Evolutionary conservation across 352 stramenopile genomes (phyloP).

Genomic region (Globisporangium ultimum): DNA sequence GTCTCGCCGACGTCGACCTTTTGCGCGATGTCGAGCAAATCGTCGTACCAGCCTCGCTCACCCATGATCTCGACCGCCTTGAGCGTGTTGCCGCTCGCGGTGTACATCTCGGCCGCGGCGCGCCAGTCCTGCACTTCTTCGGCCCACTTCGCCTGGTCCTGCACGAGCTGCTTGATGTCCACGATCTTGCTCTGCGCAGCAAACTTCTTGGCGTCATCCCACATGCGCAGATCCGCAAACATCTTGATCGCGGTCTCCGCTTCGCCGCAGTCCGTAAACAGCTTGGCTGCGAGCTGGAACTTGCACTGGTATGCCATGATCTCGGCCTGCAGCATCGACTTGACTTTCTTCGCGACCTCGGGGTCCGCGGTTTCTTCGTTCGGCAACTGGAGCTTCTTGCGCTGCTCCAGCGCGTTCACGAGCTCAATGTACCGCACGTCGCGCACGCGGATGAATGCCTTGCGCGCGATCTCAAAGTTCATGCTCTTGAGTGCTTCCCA

Average conservation of each 20-base stretch:
- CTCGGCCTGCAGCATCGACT: constrained; percentile 80
- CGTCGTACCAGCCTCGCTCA: constrained; percentile 81
- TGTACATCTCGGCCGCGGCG: constrained; percentile 90
- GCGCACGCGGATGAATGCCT: constrained; percentile 88
- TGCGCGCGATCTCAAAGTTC: constrained; percentile 76
- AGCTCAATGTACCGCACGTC: constrained; percentile 92
- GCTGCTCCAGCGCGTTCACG: constrained; percentile 80
- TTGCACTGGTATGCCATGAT: constrained; percentile 91
- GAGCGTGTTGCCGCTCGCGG: constrained; percentile 78
- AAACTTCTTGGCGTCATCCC: constrained; percentile 93
- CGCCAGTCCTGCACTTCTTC: constrained; percentile 92
- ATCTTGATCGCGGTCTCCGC: constrained; percentile 91
- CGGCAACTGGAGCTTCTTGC: constrained; percentile 57
- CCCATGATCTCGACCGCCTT: constrained; percentile 86
- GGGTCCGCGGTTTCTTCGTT: constrained; percentile 23
- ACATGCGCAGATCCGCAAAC: constrained; percentile 91
- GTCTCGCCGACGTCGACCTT: constrained; percentile 44
- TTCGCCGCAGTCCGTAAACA: constrained; percentile 78
- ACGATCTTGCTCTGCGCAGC: constrained; percentile 72
- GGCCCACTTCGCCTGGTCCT: constrained; percentile 90
- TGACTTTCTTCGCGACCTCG: constrained; percentile 52
- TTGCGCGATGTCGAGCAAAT: constrained; percentile 78
- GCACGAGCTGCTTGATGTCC: constrained; percentile 86
- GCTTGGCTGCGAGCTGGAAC: constrained; percentile 90
- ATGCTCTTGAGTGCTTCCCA: constrained; percentile 86